Evolutionary conservation across 2,329 filamentous ascomycete genomes (phyloP).

Genomic region (Fusarium chuoi): DNA sequence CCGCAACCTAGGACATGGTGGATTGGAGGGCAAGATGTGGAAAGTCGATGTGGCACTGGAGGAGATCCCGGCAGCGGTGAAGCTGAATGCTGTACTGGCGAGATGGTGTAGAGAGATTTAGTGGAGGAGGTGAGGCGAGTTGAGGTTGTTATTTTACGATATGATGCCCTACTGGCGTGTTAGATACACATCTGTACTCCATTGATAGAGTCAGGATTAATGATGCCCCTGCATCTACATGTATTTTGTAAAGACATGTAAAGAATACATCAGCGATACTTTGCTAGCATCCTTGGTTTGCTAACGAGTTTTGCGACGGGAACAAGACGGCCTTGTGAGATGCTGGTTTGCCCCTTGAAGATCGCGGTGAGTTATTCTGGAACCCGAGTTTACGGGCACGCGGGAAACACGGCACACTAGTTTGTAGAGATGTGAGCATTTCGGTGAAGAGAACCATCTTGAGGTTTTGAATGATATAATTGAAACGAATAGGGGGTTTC

Average conservation of each 20-base stretch:
- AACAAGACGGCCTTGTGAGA: conserved; percentile 19
- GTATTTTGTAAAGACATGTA: conserved; percentile 8
- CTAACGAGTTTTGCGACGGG: not conserved
- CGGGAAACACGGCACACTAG: not conserved
- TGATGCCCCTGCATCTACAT: conserved; percentile 3
- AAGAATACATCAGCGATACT: conserved; percentile 20
- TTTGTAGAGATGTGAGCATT: not conserved
- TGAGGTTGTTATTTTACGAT: conserved; percentile 5
- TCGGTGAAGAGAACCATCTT: not conserved
- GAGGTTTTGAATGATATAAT: not conserved
- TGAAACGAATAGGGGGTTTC: not conserved
- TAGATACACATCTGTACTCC: conserved; percentile 24
- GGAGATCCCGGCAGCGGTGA: conserved; percentile 75
- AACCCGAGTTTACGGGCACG: not conserved
- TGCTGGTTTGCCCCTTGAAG: not conserved
- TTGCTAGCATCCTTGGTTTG: not conserved
- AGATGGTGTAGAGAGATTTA: conserved; percentile 83
- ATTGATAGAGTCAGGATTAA: conserved; percentile 10
- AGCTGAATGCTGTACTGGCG: conserved; percentile 67
- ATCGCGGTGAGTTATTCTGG: not conserved
- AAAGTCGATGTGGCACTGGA: conserved; percentile 80
- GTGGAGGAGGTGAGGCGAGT: not conserved
- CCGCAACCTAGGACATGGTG: conserved; percentile 58
- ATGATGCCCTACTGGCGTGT: conserved; percentile 12
- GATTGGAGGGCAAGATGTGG: conserved; percentile 74